phyloP scores from a whole-genome alignment of 768 basidiomycete species.

The Mycena galericulata region DNA sequence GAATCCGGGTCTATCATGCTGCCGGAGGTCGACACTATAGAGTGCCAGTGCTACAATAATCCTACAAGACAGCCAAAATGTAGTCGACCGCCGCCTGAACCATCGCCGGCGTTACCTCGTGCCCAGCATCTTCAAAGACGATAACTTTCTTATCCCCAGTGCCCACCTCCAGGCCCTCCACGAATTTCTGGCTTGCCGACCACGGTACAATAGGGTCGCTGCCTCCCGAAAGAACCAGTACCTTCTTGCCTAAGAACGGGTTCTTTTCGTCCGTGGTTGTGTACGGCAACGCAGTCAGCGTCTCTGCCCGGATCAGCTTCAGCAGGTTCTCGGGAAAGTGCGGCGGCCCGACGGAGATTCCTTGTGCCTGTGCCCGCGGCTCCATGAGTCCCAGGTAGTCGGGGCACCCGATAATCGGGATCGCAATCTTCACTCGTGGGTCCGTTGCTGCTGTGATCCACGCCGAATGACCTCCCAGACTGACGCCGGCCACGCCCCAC shows the following conservation, averaged over 20 bases:
- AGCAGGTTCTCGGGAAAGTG: conserved; percentile 68
- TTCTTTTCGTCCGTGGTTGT: conserved; percentile 53
- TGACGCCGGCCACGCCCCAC: conserved; percentile 82
- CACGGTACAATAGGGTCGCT: conserved; percentile 78
- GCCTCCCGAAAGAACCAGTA: conserved; percentile 78
- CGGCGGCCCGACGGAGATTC: conserved; percentile 60
- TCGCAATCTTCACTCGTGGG: conserved; percentile 47
- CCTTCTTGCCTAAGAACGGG: conserved; percentile 77
- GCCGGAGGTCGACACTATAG: too few relatives aligned
- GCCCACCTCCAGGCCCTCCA: conserved; percentile 67
- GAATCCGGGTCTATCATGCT: too few relatives aligned
- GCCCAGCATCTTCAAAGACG: conserved; percentile 68
- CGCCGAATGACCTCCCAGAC: conserved; percentile 87
- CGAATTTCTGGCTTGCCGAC: conserved; percentile 65
- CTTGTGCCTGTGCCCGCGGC: conserved; percentile 61
- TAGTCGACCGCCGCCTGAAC: conserved; percentile 56
- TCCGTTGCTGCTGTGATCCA: conserved; percentile 71
- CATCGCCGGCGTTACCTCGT: conserved; percentile 75
- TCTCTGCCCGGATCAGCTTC: conserved; percentile 56
- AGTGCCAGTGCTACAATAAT: too few relatives aligned
- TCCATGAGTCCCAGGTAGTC: conserved; percentile 70
- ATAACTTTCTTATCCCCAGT: conserved; percentile 68
- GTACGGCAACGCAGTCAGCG: conserved; percentile 60
- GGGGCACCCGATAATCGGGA: conserved; percentile 78
- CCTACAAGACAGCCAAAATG: conserved; percentile 40